Evolutionary conservation across 495 filamentous ascomycete species (phyloP), one percentile per base, ranked within the genome.

Genomic region (Hypomontagnella submonticulosa): DNA sequence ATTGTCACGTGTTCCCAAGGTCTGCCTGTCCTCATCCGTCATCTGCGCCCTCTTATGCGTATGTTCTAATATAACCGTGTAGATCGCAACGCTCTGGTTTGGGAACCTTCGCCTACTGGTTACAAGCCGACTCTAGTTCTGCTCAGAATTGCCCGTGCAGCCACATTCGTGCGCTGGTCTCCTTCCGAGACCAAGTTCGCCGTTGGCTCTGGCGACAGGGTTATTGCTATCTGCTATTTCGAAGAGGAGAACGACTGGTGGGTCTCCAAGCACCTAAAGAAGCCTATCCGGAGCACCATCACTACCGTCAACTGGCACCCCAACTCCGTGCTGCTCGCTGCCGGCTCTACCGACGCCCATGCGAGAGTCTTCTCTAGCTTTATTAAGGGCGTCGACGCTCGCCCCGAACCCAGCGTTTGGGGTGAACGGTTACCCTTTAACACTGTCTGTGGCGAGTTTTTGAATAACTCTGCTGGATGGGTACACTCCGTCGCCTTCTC

Each of bases 191-290:
- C 88, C 73, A 99, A 98, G 75, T 98, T 99, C 74, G 95, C 95
- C 40, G 95, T 97, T 18, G 96, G 95, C 56, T 97, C 93, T 34
- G 95, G 95, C 60, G 95, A 96, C 62, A 87, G 96, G 54, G 89
- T 96, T 54, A 97, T 99, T 70, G 91, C 95, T n/a, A 87, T 97
- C 67, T 99, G 95, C 82, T 97, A 97, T 81, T 99, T 98, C 67
- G 95, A 99, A 71, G 90, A 95, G 72, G 96, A 98, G 77, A 97
- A 98, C 74, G 92, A 98, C 80, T 98, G 96, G 96, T 99, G 95
- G 95, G 94, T 98, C 5, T 97, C 93, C 34, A 99, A 98, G 82
- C 95, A 99, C 76, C 76, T 99, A 58, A 97, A 97, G 85, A 98
- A 97, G 82, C 95, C 96, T 4, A 95, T 98, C 70, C 91, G 95